A percentile compares a stretch with the other conserved stretches of the same genome.
These are phyloP conservation scores for Cercophora newfieldiana DNA, from an alignment of 495 filamentous ascomycete genomes.

Conservation along the genomic window DNA sequence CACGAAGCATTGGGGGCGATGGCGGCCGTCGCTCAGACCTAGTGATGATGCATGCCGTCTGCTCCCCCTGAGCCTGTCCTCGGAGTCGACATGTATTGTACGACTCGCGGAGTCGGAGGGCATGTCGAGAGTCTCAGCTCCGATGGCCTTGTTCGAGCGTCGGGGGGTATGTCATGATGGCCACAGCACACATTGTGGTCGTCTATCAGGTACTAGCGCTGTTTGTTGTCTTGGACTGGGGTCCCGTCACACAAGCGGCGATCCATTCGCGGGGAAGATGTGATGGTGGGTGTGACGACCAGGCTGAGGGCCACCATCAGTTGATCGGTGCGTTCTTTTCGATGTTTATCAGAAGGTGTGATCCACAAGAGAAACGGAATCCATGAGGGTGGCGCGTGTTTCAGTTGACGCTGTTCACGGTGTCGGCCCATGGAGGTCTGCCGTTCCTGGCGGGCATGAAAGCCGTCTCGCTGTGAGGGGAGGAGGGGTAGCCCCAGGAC, in stretches of 20 bases:
- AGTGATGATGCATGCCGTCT: no score
- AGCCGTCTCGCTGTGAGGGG: no score
- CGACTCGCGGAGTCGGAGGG: neutral
- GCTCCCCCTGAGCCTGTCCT: neutral
- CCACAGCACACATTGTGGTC: no score
- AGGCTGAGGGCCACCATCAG: neutral
- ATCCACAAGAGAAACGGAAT: neutral
- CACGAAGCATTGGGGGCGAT: neutral
- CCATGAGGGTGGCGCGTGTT: conserved; percentile 8
- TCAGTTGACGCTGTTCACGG: conserved; percentile 17
- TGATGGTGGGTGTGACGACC: conserved; percentile 5
- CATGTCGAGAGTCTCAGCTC: neutral
- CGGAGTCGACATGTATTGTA: neutral
- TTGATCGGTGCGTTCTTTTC: neutral
- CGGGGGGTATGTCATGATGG: neutral
- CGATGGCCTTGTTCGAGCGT: neutral
- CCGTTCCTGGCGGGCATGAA: neutral
- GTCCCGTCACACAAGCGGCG: neutral
- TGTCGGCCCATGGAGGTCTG: neutral
- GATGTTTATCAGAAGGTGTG: neutral
- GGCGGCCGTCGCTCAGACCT: neutral
- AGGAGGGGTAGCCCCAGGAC: neutral
- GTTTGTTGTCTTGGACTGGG: neutral
- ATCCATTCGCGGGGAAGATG: neutral
- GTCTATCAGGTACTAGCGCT: neutral